These are phyloP conservation scores for Diaporthe amygdali DNA, from an alignment of 2,329 filamentous ascomycete species.

Conservation along the genomic window DNA sequence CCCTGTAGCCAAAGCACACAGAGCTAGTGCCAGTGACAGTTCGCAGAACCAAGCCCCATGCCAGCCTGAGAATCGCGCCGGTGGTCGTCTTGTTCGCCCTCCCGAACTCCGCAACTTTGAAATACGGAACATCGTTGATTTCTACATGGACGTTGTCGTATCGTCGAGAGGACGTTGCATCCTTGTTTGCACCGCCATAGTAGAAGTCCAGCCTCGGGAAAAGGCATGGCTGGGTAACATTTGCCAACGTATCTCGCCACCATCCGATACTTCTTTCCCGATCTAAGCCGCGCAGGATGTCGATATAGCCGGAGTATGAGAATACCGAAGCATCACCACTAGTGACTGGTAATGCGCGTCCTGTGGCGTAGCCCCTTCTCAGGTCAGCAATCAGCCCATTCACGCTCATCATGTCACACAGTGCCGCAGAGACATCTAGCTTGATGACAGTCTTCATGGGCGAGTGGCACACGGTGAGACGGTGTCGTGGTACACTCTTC, in stretches of 20 bases:
- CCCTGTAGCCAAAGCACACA: constrained; percentile 60
- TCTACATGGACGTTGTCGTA: constrained; percentile 45
- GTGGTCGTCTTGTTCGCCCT: constrained; percentile 46
- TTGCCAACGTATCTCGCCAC: constrained; percentile 48
- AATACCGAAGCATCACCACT: constrained; percentile 35
- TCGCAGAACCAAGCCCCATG: constrained; percentile 63
- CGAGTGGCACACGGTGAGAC: constrained; percentile 55
- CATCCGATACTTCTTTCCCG: constrained; percentile 44
- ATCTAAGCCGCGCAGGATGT: constrained; percentile 40
- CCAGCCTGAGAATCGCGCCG: constrained; percentile 59
- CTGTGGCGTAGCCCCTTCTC: constrained; percentile 48
- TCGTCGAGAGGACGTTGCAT: constrained; percentile 26
- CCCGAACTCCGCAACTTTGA: constrained; percentile 50
- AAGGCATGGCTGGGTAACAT: constrained; percentile 44
- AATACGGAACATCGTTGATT: constrained; percentile 42
- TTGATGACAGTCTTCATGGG: constrained; percentile 50
- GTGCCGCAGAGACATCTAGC: constrained; percentile 55
- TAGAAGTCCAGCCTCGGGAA: constrained; percentile 48
- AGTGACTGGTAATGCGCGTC: constrained; percentile 37
- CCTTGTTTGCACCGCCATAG: constrained; percentile 22
- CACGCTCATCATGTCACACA: constrained; percentile 55
- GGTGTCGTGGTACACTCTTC: constrained; percentile 49
- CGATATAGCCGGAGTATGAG: constrained; percentile 44
- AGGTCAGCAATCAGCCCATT: constrained; percentile 53
- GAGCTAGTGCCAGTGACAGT: constrained; percentile 57